These are phyloP conservation scores for Astraeus odoratus DNA, from an alignment of 768 basidiomycete species.

Conservation along the genomic window DNA sequence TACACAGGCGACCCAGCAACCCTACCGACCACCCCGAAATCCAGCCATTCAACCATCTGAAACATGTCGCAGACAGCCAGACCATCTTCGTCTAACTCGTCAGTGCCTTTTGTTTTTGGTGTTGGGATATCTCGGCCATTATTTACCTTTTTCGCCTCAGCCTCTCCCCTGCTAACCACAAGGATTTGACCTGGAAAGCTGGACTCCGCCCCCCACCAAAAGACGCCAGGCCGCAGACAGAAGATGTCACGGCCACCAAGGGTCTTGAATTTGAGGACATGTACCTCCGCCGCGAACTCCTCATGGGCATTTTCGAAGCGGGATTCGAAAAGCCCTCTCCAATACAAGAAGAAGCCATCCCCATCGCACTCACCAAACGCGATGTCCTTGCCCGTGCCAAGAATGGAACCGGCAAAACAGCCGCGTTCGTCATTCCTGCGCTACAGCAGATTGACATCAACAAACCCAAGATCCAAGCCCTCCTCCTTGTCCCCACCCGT, in stretches of 20 bases:
- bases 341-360: constrained; percentile 99
- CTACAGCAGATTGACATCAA: constrained; percentile 85
- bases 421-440: constrained; percentile 96
- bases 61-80: constrained; percentile 26
- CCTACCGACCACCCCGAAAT: constrained; percentile 9
- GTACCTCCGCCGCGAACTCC: constrained; percentile 84
- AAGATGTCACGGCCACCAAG: constrained; percentile 92
- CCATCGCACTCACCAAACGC: constrained; percentile 86
- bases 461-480: constrained; percentile 87
- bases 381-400: constrained; percentile 95
- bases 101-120: constrained; percentile 4
- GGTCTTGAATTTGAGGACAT: constrained; percentile 96
- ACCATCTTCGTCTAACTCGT: constrained; percentile 28
- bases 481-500: constrained; percentile 96
- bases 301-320: constrained; percentile 99
- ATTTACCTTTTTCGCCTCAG: background rate
- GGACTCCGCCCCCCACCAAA: constrained; percentile 81
- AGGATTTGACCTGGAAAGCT: constrained; percentile 54
- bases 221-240: constrained; percentile 91
- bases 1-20: constrained; percentile 4
- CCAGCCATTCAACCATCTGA: constrained; percentile 6
- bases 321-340: constrained; percentile 96
- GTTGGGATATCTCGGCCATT: constrained; percentile 5
- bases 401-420: constrained; percentile 97
- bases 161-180: constrained; percentile 23